A percentile compares a stretch with the other conserved stretches of the same genome.
Evolutionary conservation across 352 stramenopile species (phyloP).

Genomic region (Phytophthora pluvialis): DNA sequence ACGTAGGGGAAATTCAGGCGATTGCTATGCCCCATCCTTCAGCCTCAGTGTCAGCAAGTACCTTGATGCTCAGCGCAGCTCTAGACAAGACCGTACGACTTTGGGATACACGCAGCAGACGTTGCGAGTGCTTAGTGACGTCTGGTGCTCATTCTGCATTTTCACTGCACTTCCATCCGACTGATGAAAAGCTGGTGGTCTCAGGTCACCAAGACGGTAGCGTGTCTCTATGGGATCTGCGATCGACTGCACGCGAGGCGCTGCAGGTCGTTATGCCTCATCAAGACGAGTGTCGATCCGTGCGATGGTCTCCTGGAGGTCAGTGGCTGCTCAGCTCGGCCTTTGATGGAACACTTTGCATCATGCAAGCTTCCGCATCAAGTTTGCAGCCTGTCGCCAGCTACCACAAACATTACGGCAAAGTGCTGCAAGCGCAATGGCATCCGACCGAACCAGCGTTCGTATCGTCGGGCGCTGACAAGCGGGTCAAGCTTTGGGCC

Average conservation of each 20-base stretch:
- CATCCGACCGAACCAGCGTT: slow-evolving; percentile 60
- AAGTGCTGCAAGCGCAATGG: slow-evolving; percentile 75
- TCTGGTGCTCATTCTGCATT: slow-evolving; percentile 43
- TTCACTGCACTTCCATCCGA: slow-evolving; percentile 56
- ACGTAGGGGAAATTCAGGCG: slow-evolving; percentile 71
- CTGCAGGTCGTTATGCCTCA: slow-evolving; percentile 47
- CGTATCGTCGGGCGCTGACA: slow-evolving; percentile 67
- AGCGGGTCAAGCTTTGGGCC: slow-evolving; percentile 69
- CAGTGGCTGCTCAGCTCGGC: slow-evolving; percentile 63
- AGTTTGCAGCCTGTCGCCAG: slow-evolving; percentile 50
- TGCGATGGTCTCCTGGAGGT: slow-evolving; percentile 67
- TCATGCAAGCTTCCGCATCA: slow-evolving; percentile 31
- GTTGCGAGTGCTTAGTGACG: slow-evolving; percentile 61
- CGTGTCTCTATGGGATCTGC: slow-evolving; percentile 70
- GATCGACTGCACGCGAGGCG: slow-evolving; percentile 28
- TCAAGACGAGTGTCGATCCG: slow-evolving; percentile 61
- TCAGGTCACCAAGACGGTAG: slow-evolving; percentile 71
- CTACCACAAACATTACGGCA: slow-evolving; percentile 68
- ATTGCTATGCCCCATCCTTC: slow-evolving; percentile 39
- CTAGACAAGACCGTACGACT: slow-evolving; percentile 69
- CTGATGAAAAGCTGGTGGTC: slow-evolving; percentile 34
- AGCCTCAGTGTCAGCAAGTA: not conserved
- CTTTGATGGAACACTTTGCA: slow-evolving; percentile 69
- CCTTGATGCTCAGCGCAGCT: slow-evolving; percentile 46
- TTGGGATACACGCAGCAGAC: slow-evolving; percentile 66